Base-by-base conservation (phyloP, 2,329 filamentous ascomycete genomes). In the Paracoccidioides lutzii region DNA sequence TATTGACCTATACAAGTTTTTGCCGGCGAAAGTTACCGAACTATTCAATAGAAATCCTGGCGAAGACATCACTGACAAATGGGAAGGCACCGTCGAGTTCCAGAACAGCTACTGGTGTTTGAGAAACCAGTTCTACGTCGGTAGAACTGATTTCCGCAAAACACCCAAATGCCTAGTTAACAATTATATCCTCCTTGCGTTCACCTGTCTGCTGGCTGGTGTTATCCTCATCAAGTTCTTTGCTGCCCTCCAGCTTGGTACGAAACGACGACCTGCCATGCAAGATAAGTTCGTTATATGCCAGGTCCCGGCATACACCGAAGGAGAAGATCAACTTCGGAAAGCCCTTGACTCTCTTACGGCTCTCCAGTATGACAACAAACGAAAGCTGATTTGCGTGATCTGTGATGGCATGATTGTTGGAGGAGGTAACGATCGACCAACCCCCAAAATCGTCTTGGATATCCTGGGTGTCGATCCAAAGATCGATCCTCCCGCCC, bases 281-380 rank as follows among this genome's bases (percentile, higher is more conserved):
- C 93, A 97, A 71, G 93, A 98, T 72, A 98, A 97, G 69, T 98
- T 98, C 65, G 90, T 98, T 64, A 97, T 98, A 62, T 97, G 93
- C 72, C 90, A 96, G 71, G 90, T 98, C 37, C 93, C 93, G 8
- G 93, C 93, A 4, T 98, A 98, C 67, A 98, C 93, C 0, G 93
- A 98, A 76, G 93, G 90, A 64, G 93, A 98, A 76, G 93, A 98
- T 65, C 91, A 90, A 3, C 76, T 98, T 7, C 81, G 93, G 55
- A 94, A 95, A 67, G 91, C 90, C 53, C 78, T 98, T 2, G 93
- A 98, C 69, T 97, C 93, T 0, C 79, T 97, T 57, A 96, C 93
- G 14, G 89, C 90, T 10, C 79, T 98, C 14, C 86, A 95, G 63
- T 98, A 98, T 64, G 93, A 98, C 73, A 96, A 98, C 74, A 98